Conservation (phyloP, 306 rosid species). For the Vicia faba region DNA sequence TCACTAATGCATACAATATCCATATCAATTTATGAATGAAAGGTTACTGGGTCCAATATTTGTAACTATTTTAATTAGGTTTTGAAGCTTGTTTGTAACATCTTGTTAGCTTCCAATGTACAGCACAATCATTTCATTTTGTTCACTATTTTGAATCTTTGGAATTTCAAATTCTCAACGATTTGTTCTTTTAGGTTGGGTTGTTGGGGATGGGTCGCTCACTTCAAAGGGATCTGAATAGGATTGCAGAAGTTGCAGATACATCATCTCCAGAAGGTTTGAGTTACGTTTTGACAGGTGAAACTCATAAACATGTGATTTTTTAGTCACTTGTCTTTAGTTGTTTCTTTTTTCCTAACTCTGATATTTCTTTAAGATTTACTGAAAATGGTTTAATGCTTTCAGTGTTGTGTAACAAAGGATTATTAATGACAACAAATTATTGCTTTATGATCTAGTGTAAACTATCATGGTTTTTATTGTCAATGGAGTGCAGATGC, state of each 20-base stretch:
- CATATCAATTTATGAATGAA: slow-evolving; percentile 5
- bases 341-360: slow-evolving; percentile 22
- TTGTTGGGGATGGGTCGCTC: slow-evolving; percentile 86
- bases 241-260: slow-evolving; percentile 91
- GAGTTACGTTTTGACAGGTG: slow-evolving; percentile 87
- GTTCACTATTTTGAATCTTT: slow-evolving; percentile 17
- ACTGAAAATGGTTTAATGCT: slow-evolving; percentile 21
- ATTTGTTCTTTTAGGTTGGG: slow-evolving; percentile 65
- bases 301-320: slow-evolving; percentile 35
- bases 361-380: background rate
- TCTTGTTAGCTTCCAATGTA: slow-evolving; percentile 24
- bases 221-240: slow-evolving; percentile 86
- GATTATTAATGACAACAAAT: background rate
- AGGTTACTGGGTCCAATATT: background rate
- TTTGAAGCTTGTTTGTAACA: slow-evolving; percentile 15
- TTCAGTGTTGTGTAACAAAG: slow-evolving; percentile 19
- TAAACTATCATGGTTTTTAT: slow-evolving; percentile 10
- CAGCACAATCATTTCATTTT: background rate
- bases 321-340: slow-evolving; percentile 15
- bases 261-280: slow-evolving; percentile 84
- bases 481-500: background rate
- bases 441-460: slow-evolving; percentile 16
- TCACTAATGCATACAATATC: slow-evolving; percentile 2
- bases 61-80: background rate
- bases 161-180: slow-evolving; percentile 26